Evolutionary conservation across 352 stramenopile species (phyloP), one percentile per base, ranked within the genome.

Genomic region (Globisporangium alternatum): DNA sequence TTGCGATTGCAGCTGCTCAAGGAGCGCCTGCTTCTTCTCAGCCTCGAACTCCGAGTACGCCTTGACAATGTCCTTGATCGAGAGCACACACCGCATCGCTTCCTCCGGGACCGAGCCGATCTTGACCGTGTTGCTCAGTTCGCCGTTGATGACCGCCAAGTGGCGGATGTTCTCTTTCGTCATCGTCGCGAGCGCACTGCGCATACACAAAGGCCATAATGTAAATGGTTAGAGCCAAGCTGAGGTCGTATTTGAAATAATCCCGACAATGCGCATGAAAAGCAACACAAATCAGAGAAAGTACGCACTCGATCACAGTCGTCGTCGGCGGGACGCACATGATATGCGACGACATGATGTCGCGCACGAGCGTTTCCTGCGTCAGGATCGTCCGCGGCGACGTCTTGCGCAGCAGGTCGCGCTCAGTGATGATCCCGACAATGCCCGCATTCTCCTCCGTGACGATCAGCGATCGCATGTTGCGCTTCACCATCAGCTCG

Each of bases 131-230:
- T 82, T 86, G 56, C 71, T 83, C 52, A 90, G 81, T 57, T 95
- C 84, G 10, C 79, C 81, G 54, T 88, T 89, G 47, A 95, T 88
- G 45, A 95, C 86, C 0, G 84, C 86, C 64, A 95, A 76, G 65
- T 95, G 86, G 15, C 86, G 80, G 57, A 93, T 89, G 53, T 95
- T 90, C 43, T 95, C 86, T 60, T 93, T 91, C n/a, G 82, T 89
- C 86, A 95, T 93, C 7, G 86, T 95, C 41, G 86, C 83, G 19
- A 95, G 64, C 0, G 86, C 84, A 65, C 86, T 92, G 66, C 6
- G 63, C 41, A 25, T 58, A 33, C 28, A 37, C 13, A 25, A 19
- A 58, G 45, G 10, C 35, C 5, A 41, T 41, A 5, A 60, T 3
- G 33, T 13, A 33, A 55, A 1, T 7, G 12, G 13, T 2, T 47